A percentile compares a stretch with the other conserved stretches of the same genome.
phyloP scores from a whole-genome alignment of 1,139 yeast species.

The Taphrina wiesneri region DNA sequence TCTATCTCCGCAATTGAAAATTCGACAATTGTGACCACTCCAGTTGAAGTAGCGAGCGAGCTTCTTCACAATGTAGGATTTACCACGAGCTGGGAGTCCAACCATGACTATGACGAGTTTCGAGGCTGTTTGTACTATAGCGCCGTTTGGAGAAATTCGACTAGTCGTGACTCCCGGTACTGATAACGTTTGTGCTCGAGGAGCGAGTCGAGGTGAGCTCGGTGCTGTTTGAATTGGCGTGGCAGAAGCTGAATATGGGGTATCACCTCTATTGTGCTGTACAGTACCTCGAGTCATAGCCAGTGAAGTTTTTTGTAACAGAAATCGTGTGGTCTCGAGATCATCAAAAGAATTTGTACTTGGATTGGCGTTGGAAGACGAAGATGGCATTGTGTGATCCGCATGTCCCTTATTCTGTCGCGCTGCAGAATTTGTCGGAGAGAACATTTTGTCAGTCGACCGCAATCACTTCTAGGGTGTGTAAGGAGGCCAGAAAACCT shows the following conservation, averaged over 20 bases:
- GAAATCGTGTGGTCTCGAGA: conserved; percentile 26
- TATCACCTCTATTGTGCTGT: conserved; percentile 11
- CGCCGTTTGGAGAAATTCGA: conserved; percentile 60
- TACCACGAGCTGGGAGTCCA: conserved; percentile 90
- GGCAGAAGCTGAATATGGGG: conserved; percentile 31
- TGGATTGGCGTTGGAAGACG: neutral
- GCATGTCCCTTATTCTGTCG: neutral
- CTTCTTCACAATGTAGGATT: conserved; percentile 87
- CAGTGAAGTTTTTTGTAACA: conserved; percentile 26
- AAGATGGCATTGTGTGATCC: neutral
- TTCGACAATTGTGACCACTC: conserved; percentile 85
- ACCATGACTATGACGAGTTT: conserved; percentile 92
- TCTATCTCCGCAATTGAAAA: conserved; percentile 92
- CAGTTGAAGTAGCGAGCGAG: conserved; percentile 84
- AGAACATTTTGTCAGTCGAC: neutral
- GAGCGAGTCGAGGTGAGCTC: conserved; percentile 26
- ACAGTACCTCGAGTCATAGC: neutral
- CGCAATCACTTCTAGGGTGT: too few species aligned
- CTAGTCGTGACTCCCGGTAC: conserved; percentile 91
- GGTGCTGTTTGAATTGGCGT: conserved; percentile 31
- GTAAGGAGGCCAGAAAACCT: too few species aligned
- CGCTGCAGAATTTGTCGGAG: neutral
- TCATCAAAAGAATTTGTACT: neutral
- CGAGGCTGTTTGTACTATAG: conserved; percentile 28
- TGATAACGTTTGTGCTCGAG: conserved; percentile 60